These are phyloP conservation scores for Clonostachys chloroleuca DNA, from an alignment of 2,329 filamentous ascomycete genomes.

Conservation along the genomic window DNA sequence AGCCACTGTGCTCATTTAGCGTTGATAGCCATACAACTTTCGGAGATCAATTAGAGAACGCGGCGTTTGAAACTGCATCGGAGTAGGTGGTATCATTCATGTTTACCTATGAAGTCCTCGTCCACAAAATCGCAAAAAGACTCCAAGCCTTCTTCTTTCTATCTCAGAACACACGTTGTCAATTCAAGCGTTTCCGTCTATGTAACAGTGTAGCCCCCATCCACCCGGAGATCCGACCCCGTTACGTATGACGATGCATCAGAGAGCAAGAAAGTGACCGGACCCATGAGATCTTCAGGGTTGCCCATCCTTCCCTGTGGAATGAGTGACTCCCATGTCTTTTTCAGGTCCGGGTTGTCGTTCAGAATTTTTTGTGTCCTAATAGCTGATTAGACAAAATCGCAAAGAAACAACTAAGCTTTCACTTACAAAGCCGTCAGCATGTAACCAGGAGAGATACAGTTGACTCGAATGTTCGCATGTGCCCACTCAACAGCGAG, in stretches of 20 bases:
- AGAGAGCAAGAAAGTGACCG: conserved; percentile 80
- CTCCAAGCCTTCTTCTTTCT: too few relatives aligned
- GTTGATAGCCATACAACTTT: too few relatives aligned
- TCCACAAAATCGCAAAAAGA: too few relatives aligned
- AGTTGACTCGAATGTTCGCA: conserved; percentile 87
- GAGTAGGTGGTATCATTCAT: too few relatives aligned
- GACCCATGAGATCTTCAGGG: conserved; percentile 89
- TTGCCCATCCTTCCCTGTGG: conserved; percentile 91
- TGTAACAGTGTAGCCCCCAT: conserved; percentile 84
- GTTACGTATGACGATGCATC: conserved; percentile 71
- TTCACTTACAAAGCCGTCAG: conserved; percentile 64
- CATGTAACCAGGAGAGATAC: conserved; percentile 96
- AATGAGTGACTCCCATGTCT: conserved; percentile 88
- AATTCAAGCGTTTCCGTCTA: conserved; percentile 25
- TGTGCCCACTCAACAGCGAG: conserved; percentile 93
- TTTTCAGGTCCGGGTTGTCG: conserved; percentile 84
- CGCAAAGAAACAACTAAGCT: too few relatives aligned
- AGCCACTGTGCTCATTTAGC: too few relatives aligned
- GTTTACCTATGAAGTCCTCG: too few relatives aligned
- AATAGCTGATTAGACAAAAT: too few relatives aligned
- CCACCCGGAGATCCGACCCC: conserved; percentile 74
- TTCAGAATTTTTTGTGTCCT: conserved; percentile 85
- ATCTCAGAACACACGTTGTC: too few relatives aligned
- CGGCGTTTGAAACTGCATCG: too few relatives aligned
- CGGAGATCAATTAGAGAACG: too few relatives aligned